Percentiles rank a stretch among this genome's conserved stretches.
These are phyloP conservation scores for Penicillium sp. DNA, from an alignment of 2,329 filamentous ascomycete genomes.

Conservation along the genomic window DNA sequence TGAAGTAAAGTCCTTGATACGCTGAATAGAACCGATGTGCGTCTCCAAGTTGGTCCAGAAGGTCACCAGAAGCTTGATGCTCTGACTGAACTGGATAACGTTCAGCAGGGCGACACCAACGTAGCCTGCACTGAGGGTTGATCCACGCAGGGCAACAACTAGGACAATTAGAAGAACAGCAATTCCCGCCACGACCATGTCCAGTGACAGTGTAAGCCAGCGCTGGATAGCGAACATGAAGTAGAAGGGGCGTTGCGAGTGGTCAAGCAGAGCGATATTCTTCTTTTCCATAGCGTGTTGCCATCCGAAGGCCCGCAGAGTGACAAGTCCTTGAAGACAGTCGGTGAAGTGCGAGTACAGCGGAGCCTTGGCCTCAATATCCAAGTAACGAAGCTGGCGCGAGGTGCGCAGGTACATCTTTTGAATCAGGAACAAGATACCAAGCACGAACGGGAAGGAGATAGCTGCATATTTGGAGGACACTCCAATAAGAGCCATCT, in stretches of 20 bases:
- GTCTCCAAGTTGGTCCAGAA: conserved; percentile 60
- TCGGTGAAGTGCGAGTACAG: conserved; percentile 59
- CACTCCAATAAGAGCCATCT: conserved; percentile 50
- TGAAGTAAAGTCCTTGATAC: conserved; percentile 54
- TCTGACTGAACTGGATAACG: conserved; percentile 53
- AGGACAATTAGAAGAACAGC: conserved; percentile 51
- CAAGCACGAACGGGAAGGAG: conserved; percentile 51
- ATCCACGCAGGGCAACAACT: conserved; percentile 46
- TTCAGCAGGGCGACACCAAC: conserved; percentile 55
- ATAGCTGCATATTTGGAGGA: conserved; percentile 50
- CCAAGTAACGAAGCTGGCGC: conserved; percentile 58
- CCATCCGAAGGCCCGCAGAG: conserved; percentile 59
- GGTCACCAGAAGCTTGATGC: conserved; percentile 51
- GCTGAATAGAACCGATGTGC: conserved; percentile 55
- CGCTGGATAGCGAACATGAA: conserved; percentile 57
- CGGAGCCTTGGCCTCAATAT: conserved; percentile 61
- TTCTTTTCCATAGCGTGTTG: conserved; percentile 43
- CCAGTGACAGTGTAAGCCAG: conserved; percentile 55
- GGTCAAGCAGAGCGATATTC: conserved; percentile 51
- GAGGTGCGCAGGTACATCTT: conserved; percentile 61
- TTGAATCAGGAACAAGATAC: conserved; percentile 52
- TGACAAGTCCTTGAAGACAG: conserved; percentile 55
- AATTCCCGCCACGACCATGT: conserved; percentile 50
- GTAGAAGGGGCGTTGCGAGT: conserved; percentile 58
- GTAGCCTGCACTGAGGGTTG: conserved; percentile 46